Conservation (phyloP, 129 eudicot genomes). For the Silybum marianum region DNA sequence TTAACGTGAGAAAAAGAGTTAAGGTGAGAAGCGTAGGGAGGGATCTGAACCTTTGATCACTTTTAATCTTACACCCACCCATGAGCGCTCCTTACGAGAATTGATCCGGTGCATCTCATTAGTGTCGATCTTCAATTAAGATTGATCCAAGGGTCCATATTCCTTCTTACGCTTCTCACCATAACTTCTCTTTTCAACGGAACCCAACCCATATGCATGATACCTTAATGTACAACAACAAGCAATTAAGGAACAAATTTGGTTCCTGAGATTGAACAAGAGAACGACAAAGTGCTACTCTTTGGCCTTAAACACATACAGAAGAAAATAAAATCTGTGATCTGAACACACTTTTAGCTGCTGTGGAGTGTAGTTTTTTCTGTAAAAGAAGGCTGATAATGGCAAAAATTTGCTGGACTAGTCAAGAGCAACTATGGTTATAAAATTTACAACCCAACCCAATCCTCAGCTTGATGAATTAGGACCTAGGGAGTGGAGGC, state of each 20-base stretch:
- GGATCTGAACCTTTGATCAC: too few relatives aligned
- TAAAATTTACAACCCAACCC: neutral
- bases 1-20: too few relatives aligned
- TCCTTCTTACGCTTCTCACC: too few relatives aligned
- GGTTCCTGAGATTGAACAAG: neutral
- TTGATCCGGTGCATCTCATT: too few relatives aligned
- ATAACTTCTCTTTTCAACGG: too few relatives aligned
- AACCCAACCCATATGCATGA: neutral
- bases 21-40: too few relatives aligned
- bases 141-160: too few relatives aligned
- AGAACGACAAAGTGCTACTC: neutral
- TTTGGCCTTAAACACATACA: constrained; percentile 3
- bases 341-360: constrained; percentile 1
- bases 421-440: neutral
- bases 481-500: neutral
- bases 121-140: too few relatives aligned
- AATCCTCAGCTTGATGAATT: neutral
- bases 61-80: too few relatives aligned
- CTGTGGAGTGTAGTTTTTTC: neutral
- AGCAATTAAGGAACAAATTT: neutral
- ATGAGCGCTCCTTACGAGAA: too few relatives aligned
- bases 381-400: neutral
- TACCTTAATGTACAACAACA: neutral
- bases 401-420: neutral
- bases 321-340: neutral